Evolutionary conservation across 148 eudicot genomes (phyloP), one percentile per base, ranked within the genome.

Genomic region (Pharnaceum exiguum): DNA sequence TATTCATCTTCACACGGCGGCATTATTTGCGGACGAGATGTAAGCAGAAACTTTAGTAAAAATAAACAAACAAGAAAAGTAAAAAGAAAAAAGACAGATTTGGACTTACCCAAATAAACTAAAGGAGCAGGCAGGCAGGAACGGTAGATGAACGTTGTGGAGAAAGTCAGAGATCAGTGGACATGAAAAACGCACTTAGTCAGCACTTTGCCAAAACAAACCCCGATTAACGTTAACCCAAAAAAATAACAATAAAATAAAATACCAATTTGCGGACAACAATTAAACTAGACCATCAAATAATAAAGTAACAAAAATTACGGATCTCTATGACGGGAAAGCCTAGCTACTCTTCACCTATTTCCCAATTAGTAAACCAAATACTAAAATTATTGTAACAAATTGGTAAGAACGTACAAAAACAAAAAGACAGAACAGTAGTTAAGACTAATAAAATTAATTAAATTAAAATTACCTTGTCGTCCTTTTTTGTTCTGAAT

Each of bases 91-190:
- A 57, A 46, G 4, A 15, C 37, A 30, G 46, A 50, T 15, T 39
- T 11, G 65, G 53, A 52, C 85, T 76, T 82, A 93, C 98, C 98
- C 79, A 93, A 77, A 81, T 93, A 93, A 71, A 93, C 98, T 93
- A 68, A 39, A 62, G 46, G 63, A 31, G 46, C 49, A 57, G 65
- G 46, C 56, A 56, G 67, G 71, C 79, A 59, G 67, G 75, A 66
- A 44, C 71, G 79, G 86, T 55, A 57, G 51, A 71, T 51, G 79
- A 80, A 73, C 77, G 83, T 80, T 62, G 71, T 63, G 59, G 60
- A 66, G 71, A 59, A 70, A 55, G 75, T 65, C 73, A 77, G 68
- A 57, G 63, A 23, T 13, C 43, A 44, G 47, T 15, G 48, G 54
- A 52, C 68, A 69, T 55, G 71, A 57, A 79, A 66, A 63, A 70